Base-by-base conservation (phyloP, 1,139 yeast genomes). In the Arxiozyma bovina region DNA sequence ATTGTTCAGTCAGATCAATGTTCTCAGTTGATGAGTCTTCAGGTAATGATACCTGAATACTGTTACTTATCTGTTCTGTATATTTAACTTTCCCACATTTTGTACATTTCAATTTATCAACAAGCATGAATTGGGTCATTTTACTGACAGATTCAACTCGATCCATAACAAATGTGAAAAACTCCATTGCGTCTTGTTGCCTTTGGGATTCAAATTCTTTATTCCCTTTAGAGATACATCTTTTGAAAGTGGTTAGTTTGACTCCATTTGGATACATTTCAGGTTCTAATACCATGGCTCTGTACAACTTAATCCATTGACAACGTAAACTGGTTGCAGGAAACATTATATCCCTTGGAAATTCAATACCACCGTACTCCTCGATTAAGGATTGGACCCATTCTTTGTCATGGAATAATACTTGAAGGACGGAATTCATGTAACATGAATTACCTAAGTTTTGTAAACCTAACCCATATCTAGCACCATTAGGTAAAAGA, bases 171-270 rank as follows among this genome's bases (percentile, higher is more conserved):
- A 83, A 85, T 11, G 81, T 73, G 69, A 90, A 77, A 66, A 90
- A 94, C 68, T 93, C 99, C 74, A 85, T 87, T 0, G 98, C 94
- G 73, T 93, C 99, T 68, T 93, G 99, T 66, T 93, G 99, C 62
- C 83, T 81, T 77, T 85, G 87, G 0, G 96, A 84, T 50, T 84
- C 77, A 64, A 93, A 93, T 65, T 93, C 99, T 18, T 77, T 76
- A 69, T 93, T 95, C 1, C 96, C 97, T 54, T 78, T 78, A 1
- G 96, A 97, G 54, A 94, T 75, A 30, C 89, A 73, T 4, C 79
- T 73, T 68, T 91, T 93, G 70, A 93, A 84, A 56, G 84, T 77
- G 0, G 81, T 74, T 0, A 96, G 97, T 54, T 82, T 80, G 30
- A 93, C 77, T 4, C 98, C 98, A 45, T 74, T 66, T 65, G 89